Conservation (phyloP, 306 rosid species). For the Vigna trinervia region DNA sequence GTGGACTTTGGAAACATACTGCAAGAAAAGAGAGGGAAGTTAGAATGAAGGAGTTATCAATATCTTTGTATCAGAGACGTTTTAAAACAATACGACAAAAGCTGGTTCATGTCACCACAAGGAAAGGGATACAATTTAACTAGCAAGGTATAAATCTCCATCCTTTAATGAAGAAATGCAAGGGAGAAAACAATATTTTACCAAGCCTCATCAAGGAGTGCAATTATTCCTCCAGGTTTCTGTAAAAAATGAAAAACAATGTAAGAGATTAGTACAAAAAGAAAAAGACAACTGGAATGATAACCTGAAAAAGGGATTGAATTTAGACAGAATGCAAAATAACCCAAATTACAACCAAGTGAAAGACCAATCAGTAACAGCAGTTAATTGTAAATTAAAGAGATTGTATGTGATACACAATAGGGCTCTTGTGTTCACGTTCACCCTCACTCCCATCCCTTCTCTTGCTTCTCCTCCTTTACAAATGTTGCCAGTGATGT, state of each 20-base stretch:
- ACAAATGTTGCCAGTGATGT: constrained; percentile 20
- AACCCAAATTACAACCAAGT: constrained; percentile 36
- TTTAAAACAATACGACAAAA: constrained; percentile 34
- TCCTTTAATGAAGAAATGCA: constrained; percentile 29
- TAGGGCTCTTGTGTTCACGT: constrained; percentile 33
- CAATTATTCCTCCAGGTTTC: constrained; percentile 98
- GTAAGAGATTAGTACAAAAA: constrained; percentile 26
- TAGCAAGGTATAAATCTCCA: constrained; percentile 15
- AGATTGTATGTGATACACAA: constrained; percentile 11
- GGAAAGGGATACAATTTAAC: constrained; percentile 38
- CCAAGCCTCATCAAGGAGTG: constrained; percentile 99
- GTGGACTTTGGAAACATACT: constrained; percentile 99
- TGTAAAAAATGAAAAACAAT: constrained; percentile 49
- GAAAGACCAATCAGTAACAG: constrained; percentile 15
- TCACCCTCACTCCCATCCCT: constrained; percentile 8
- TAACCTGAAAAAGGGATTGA: constrained; percentile 34
- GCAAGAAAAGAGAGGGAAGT: constrained; percentile 49
- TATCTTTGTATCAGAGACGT: constrained; percentile 26
- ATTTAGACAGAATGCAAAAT: constrained; percentile 35
- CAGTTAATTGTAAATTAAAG: constrained; percentile 11
- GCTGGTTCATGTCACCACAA: constrained; percentile 36
- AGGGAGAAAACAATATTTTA: constrained; percentile 51
- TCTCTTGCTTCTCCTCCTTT: constrained; percentile 27
- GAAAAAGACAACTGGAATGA: constrained; percentile 18
- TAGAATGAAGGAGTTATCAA: constrained; percentile 41